Evolutionary conservation across 768 basidiomycete species (phyloP).

Genomic region (Termitomyces sp.): DNA sequence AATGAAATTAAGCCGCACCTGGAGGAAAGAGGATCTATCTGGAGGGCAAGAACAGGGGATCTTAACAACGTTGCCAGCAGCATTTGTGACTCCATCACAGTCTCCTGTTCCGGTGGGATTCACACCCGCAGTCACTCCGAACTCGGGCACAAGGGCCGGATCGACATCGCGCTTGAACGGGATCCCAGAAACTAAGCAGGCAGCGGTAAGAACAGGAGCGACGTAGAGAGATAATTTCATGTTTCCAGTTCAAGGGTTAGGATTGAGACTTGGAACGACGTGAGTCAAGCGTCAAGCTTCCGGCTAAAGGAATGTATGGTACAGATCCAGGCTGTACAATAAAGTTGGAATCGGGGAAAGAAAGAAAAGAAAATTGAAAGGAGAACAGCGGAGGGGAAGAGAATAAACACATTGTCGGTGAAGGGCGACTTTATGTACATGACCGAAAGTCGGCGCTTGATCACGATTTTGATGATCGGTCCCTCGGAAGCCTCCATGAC

Average conservation of each 20-base stretch:
- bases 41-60: conserved; percentile 69
- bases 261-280: background rate
- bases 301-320: conserved; percentile 11
- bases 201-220: conserved; percentile 24
- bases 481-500: background rate
- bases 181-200: conserved; percentile 28
- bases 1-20: conserved; percentile 27
- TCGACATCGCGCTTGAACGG: conserved; percentile 40
- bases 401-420: background rate
- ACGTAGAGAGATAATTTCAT: conserved; percentile 33
- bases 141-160: conserved; percentile 49
- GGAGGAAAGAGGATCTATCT: conserved; percentile 44
- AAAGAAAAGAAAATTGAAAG: background rate
- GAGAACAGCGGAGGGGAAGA: background rate
- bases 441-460: background rate
- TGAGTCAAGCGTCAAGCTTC: conserved; percentile 14
- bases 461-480: background rate
- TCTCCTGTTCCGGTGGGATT: conserved; percentile 60
- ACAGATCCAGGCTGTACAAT: no score
- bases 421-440: background rate
- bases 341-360: background rate
- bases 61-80: conserved; percentile 52
- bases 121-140: conserved; percentile 51
- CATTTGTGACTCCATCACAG: conserved; percentile 61
- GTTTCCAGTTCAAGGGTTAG: background rate